Conservation (phyloP, 2,329 filamentous ascomycete genomes). For the Arthrobotrys megalospora region DNA sequence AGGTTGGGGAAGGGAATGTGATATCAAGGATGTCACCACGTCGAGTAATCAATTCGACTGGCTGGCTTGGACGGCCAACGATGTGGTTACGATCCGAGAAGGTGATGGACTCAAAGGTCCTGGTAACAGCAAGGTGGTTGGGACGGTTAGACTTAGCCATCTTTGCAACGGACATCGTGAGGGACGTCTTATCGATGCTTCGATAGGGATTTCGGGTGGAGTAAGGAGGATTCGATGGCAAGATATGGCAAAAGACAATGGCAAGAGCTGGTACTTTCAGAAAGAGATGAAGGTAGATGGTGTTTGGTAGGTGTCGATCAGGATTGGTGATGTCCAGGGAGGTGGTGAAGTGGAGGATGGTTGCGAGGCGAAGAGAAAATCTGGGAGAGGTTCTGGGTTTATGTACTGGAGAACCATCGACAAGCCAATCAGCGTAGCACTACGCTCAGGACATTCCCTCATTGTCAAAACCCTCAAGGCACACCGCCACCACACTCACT, state of each 20-base stretch:
- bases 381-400: slow-evolving; percentile 5
- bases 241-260: neutral
- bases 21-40: slow-evolving; percentile 27
- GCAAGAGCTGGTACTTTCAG: neutral
- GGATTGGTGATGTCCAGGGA: neutral
- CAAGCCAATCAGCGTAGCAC: slow-evolving; percentile 12
- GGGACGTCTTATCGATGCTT: slow-evolving; percentile 8
- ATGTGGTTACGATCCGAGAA: slow-evolving; percentile 26
- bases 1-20: slow-evolving; percentile 20
- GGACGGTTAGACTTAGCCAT: neutral
- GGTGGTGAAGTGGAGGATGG: slow-evolving; percentile 2
- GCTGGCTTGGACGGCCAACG: neutral
- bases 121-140: neutral
- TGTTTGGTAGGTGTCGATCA: neutral
- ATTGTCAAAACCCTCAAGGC: neutral
- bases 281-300: neutral
- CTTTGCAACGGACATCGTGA: neutral
- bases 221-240: neutral
- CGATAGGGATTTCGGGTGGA: neutral
- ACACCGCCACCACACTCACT: neutral
- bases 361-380: slow-evolving; percentile 4
- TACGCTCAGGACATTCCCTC: neutral
- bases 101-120: slow-evolving; percentile 25
- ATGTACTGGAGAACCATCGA: slow-evolving; percentile 1
- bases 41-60: slow-evolving; percentile 12